Percentiles rank a stretch among this genome's conserved stretches.
phyloP scores from a whole-genome alignment of 2,329 filamentous ascomycete genomes.

The Colletotrichum karsti region DNA sequence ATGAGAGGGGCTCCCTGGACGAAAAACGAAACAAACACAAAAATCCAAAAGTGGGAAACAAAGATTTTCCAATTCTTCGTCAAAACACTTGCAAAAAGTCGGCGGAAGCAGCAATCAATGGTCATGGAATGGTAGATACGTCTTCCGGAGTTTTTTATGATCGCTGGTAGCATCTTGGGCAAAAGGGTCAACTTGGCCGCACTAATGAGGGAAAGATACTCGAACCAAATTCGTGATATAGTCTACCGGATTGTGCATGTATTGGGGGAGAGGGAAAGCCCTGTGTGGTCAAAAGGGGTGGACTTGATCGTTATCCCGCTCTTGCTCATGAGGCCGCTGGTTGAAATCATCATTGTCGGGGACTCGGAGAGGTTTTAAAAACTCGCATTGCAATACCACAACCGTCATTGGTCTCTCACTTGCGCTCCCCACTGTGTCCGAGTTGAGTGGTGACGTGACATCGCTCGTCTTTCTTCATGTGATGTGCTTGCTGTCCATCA shows the following conservation, averaged over 20 bases:
- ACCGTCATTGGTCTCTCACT: constrained; percentile 12
- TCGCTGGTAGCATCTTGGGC: constrained; percentile 28
- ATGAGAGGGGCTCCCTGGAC: background rate
- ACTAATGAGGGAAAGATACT: constrained; percentile 99
- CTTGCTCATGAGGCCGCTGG: constrained; percentile 2
- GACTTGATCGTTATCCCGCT: constrained; percentile 89
- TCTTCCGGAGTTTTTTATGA: constrained; percentile 31
- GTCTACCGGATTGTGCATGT: constrained; percentile 30
- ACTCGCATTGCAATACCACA: constrained; percentile 23
- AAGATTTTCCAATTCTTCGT: constrained; percentile 17
- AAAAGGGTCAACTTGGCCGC: constrained; percentile 68
- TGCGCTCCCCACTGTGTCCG: background rate
- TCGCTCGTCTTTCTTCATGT: background rate
- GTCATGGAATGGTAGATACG: constrained; percentile 35
- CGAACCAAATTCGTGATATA: constrained; percentile 40
- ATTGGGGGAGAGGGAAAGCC: constrained; percentile 87
- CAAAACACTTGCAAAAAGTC: constrained; percentile 18
- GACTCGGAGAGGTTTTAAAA: background rate
- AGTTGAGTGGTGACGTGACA: background rate
- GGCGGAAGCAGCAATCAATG: constrained; percentile 33
- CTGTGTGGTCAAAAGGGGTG: constrained; percentile 86
- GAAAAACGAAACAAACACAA: constrained; percentile 21
- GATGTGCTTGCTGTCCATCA: background rate
- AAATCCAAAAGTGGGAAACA: constrained; percentile 7
- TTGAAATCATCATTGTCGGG: constrained; percentile 6